phyloP scores from a whole-genome alignment of 1,139 yeast genomes.

The Nakaseomyces bracarensis region DNA sequence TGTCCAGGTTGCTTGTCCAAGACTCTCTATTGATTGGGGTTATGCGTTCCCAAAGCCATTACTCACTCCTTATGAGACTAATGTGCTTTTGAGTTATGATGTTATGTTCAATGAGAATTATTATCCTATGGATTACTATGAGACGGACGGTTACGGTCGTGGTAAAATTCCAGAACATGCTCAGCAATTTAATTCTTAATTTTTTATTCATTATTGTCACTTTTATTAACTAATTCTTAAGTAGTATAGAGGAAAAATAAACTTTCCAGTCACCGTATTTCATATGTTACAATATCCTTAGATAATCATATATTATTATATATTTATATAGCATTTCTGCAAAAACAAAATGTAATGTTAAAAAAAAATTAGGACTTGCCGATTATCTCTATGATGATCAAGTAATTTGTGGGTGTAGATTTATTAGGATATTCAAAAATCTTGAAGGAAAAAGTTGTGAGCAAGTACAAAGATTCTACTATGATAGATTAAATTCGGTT shows the following conservation, averaged over 20 bases:
- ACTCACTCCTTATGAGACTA: conserved; percentile 91
- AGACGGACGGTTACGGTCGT: conserved; percentile 86
- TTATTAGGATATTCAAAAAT: too few species aligned
- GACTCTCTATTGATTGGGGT: conserved; percentile 97
- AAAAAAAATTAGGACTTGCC: too few species aligned
- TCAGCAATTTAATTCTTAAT: not conserved
- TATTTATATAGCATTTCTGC: too few species aligned
- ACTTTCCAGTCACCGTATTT: too few species aligned
- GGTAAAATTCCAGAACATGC: conserved; percentile 55
- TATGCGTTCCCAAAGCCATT: conserved; percentile 91
- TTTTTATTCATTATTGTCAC: not conserved
- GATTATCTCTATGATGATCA: too few species aligned
- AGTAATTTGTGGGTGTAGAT: too few species aligned
- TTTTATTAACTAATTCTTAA: not conserved
- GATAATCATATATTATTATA: too few species aligned
- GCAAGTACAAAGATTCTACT: too few species aligned
- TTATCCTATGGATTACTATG: conserved; percentile 96
- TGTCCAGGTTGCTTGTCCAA: conserved; percentile 96
- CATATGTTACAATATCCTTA: too few species aligned
- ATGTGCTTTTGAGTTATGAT: conserved; percentile 76
- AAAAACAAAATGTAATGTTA: too few species aligned
- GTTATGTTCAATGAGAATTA: conserved; percentile 53
- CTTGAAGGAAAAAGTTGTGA: too few species aligned
- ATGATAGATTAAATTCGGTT: too few species aligned
- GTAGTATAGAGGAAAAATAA: not conserved